Percentiles rank a stretch among this genome's conserved stretches.
Conservation (phyloP, 1,284 basidiomycete species). For the Chalciporus sp. region DNA sequence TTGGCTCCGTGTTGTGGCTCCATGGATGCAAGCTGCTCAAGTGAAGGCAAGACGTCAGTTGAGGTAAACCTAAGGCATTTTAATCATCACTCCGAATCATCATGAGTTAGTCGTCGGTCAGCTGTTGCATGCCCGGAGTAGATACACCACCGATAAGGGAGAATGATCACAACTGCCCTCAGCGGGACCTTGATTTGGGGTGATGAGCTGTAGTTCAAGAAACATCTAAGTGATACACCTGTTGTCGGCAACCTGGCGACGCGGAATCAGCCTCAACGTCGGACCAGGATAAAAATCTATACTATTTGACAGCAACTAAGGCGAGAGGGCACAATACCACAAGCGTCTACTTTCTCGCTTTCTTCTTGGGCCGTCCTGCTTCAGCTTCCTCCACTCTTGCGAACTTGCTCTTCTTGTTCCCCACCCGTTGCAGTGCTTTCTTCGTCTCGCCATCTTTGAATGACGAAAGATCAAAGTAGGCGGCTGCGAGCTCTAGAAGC, state of each 20-base stretch:
- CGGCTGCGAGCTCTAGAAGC: constrained; percentile 81
- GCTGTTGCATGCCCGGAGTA: too few species aligned
- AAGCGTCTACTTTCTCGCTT: constrained; percentile 19
- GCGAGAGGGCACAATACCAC: not conserved
- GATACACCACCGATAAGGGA: too few species aligned
- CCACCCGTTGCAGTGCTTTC: constrained; percentile 56
- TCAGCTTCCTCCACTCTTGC: constrained; percentile 26
- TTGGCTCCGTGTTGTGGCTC: not conserved
- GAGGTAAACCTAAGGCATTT: too few species aligned
- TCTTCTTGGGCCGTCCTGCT: constrained; percentile 30
- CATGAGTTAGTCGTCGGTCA: too few species aligned
- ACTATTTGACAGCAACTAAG: not conserved
- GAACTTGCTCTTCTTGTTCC: constrained; percentile 44
- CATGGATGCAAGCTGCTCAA: not conserved
- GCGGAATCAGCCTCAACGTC: not conserved
- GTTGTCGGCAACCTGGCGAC: not conserved
- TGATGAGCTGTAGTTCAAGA: not conserved
- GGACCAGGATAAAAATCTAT: not conserved
- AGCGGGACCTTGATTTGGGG: not conserved
- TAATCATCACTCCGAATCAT: too few species aligned
- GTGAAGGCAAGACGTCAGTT: not conserved
- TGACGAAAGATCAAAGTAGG: constrained; percentile 75
- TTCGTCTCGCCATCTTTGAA: constrained; percentile 80
- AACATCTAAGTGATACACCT: not conserved
- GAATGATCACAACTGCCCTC: too few species aligned